These are phyloP conservation scores for Cladosporium austrohemisphaericum DNA, from an alignment of 2,329 filamentous ascomycete genomes.

Conservation along the genomic window DNA sequence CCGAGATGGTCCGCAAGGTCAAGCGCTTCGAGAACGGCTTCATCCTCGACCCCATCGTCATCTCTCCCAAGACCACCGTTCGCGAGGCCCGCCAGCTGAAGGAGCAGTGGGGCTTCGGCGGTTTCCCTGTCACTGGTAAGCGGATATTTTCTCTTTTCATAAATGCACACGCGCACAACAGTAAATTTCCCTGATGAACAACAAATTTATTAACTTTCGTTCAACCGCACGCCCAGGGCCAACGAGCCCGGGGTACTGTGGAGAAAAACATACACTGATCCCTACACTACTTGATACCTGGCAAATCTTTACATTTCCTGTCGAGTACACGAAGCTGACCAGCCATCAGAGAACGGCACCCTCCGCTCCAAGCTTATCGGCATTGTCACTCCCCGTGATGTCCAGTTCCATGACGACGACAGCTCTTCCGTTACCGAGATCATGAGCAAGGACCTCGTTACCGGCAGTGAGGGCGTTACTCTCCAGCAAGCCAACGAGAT, in stretches of 20 bases:
- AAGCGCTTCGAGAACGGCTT: conserved; percentile 99
- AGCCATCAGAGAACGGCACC: conserved; percentile 72
- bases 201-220: conserved; percentile 97
- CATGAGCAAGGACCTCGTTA: conserved; percentile 94
- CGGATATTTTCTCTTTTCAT: conserved; percentile 27
- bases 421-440: conserved; percentile 74
- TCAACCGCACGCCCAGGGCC: conserved; percentile 82
- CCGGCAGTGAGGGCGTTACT: conserved; percentile 76
- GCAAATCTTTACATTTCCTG: background rate
- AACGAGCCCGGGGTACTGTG: conserved; percentile 33
- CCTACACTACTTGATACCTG: background rate
- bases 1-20: conserved; percentile 98
- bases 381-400: conserved; percentile 96
- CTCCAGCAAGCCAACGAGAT: conserved; percentile 88
- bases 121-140: conserved; percentile 97
- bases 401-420: conserved; percentile 85
- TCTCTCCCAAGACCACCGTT: conserved; percentile 81
- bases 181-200: conserved; percentile 66
- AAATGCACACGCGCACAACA: conserved; percentile 8
- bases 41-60: conserved; percentile 92
- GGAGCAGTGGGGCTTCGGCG: conserved; percentile 97
- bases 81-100: conserved; percentile 88
- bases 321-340: conserved; percentile 10
- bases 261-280: conserved; percentile 29
- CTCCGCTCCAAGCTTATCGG: conserved; percentile 94